These are phyloP conservation scores for Glycine latifolia DNA, from an alignment of 306 rosid species.

Conservation along the genomic window DNA sequence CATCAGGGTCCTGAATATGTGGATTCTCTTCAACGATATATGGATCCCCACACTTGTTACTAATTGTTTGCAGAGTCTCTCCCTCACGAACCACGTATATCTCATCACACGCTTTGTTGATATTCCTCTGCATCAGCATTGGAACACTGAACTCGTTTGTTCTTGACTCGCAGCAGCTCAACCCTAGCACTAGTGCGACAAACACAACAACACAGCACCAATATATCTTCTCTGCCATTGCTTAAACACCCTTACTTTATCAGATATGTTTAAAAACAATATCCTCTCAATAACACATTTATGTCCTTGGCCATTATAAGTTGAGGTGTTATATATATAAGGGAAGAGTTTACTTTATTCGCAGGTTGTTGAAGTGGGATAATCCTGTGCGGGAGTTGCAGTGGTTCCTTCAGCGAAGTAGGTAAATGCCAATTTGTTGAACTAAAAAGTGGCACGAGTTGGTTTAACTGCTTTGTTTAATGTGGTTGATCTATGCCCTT, in stretches of 20 bases:
- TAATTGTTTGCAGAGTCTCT: constrained; percentile 78
- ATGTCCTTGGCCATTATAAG: background rate
- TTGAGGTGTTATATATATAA: background rate
- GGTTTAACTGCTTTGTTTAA: background rate
- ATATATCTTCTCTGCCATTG: constrained; percentile 32
- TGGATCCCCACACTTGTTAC: constrained; percentile 84
- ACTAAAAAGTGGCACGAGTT: background rate
- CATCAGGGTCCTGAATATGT: constrained; percentile 71
- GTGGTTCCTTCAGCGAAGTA: constrained; percentile 12
- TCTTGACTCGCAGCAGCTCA: constrained; percentile 54
- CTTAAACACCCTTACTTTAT: too few species aligned
- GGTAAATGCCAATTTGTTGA: constrained; percentile 33
- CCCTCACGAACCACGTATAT: constrained; percentile 79
- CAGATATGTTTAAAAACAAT: background rate
- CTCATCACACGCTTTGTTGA: too few species aligned
- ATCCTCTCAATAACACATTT: background rate
- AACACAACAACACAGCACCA: constrained; percentile 15
- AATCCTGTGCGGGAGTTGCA: background rate
- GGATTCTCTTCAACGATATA: constrained; percentile 73
- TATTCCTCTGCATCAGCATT: constrained; percentile 4
- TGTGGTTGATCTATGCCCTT: background rate
- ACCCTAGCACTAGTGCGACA: background rate
- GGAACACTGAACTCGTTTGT: constrained; percentile 30
- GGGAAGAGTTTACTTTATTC: constrained; percentile 12
- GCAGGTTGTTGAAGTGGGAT: constrained; percentile 50